Conservation (phyloP, 139 green algal genomes). For the Chlamydomonas sphaeroides region DNA sequence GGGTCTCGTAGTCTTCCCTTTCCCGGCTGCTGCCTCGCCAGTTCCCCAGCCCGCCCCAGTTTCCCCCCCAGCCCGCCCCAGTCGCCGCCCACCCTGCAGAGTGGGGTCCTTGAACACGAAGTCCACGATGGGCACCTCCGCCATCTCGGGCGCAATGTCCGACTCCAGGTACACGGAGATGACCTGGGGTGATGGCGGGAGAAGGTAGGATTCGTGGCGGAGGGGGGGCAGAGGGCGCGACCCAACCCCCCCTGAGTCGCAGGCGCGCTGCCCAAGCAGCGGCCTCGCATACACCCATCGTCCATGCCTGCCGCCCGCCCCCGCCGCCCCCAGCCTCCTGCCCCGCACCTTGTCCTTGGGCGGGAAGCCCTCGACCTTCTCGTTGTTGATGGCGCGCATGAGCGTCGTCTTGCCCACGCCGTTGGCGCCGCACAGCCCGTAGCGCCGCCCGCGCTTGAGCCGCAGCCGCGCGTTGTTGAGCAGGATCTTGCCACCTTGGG, state of each 20-base stretch:
- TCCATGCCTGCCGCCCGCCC: background rate
- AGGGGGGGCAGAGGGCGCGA: background rate
- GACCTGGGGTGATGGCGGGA: background rate
- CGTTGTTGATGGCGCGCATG: conserved; percentile 92
- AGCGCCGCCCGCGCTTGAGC: conserved; percentile 82
- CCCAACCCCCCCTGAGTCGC: no score
- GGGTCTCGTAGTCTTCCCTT: no score
- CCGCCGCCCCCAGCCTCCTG: background rate
- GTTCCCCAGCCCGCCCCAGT: background rate
- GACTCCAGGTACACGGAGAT: conserved; percentile 91
- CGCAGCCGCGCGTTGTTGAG: conserved; percentile 84
- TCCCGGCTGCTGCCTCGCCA: background rate
- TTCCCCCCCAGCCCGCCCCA: background rate
- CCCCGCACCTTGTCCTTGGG: conserved; percentile 71
- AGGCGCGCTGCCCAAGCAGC: no score
- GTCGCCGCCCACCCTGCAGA: conserved; percentile 27
- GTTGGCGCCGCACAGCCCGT: conserved; percentile 90
- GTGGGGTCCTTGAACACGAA: conserved; percentile 60
- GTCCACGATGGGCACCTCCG: conserved; percentile 58
- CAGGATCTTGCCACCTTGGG: conserved; percentile 76
- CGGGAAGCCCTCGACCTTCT: conserved; percentile 92
- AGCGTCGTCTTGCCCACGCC: conserved; percentile 89
- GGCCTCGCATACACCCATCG: no score
- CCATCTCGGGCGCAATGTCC: conserved; percentile 78
- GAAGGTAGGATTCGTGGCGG: no score